Evolutionary conservation across 2,329 filamentous ascomycete species (phyloP).

Genomic region (Ophiostoma sp.): DNA sequence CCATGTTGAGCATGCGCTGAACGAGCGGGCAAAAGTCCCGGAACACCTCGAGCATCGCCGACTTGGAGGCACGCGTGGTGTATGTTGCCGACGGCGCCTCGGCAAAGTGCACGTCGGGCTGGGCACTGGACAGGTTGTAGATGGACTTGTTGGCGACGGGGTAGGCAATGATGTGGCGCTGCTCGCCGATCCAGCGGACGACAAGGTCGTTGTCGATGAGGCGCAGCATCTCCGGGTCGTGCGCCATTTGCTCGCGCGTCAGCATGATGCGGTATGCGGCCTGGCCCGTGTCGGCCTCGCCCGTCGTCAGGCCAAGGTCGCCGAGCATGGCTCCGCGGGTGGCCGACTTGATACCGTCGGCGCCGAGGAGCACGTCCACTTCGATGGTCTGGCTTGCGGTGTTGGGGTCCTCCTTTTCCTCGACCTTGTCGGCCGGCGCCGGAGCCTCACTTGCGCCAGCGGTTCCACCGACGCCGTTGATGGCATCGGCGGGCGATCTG

Average conservation of each 20-base stretch:
- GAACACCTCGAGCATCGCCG: constrained; percentile 57
- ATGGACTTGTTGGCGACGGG: constrained; percentile 62
- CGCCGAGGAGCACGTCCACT: constrained; percentile 49
- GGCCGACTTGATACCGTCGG: constrained; percentile 53
- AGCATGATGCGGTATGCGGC: constrained; percentile 78
- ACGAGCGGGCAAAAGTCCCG: constrained; percentile 56
- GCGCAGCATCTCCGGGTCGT: constrained; percentile 62
- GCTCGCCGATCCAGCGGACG: constrained; percentile 70
- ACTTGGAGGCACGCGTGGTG: constrained; percentile 58
- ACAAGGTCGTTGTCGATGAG: constrained; percentile 63
- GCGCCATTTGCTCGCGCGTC: constrained; percentile 58
- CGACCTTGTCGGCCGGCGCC: neutral
- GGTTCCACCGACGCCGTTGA: neutral
- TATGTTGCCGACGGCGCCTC: constrained; percentile 54
- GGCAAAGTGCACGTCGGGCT: constrained; percentile 58
- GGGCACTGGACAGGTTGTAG: constrained; percentile 59
- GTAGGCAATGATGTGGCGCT: constrained; percentile 73
- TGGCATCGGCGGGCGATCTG: neutral
- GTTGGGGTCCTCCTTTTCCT: constrained; percentile 29
- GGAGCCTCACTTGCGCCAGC: neutral
- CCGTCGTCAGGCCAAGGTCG: constrained; percentile 45
- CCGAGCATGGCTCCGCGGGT: constrained; percentile 51
- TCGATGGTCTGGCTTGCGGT: constrained; percentile 47
- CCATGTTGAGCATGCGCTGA: constrained; percentile 53
- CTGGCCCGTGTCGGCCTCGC: constrained; percentile 65